Evolutionary conservation across 2,329 filamentous ascomycete species (phyloP).

Genomic region (Geosmithia morbida): DNA sequence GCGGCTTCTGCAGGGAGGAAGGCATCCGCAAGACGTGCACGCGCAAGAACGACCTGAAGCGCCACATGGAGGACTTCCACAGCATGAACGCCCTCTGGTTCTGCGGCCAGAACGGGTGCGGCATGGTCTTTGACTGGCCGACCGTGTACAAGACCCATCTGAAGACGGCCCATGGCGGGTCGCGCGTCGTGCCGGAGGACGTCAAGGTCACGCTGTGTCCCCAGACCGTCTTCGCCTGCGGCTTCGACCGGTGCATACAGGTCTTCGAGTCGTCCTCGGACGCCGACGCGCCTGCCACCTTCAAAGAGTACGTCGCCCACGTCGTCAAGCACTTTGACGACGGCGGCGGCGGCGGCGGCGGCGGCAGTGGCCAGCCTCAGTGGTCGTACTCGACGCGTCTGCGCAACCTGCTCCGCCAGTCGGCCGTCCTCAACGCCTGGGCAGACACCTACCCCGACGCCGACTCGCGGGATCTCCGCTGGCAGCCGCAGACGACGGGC

Average conservation of each 20-base stretch:
- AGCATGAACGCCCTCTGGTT: slow-evolving; percentile 30
- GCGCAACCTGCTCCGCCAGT: slow-evolving; percentile 27
- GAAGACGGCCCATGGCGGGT: slow-evolving; percentile 26
- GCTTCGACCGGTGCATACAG: slow-evolving; percentile 27
- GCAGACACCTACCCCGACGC: slow-evolving; percentile 18
- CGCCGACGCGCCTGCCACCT: slow-evolving; percentile 19
- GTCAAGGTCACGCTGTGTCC: slow-evolving; percentile 27
- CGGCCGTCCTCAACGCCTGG: slow-evolving; percentile 21
- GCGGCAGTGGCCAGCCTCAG: slow-evolving; percentile 6
- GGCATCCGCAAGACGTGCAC: slow-evolving; percentile 26
- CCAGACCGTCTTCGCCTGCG: slow-evolving; percentile 32
- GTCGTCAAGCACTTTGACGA: slow-evolving; percentile 32
- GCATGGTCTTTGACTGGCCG: slow-evolving; percentile 31
- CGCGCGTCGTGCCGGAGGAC: slow-evolving; percentile 19
- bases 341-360: slow-evolving; percentile 14
- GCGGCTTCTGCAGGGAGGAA: slow-evolving; percentile 26
- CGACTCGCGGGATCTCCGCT: slow-evolving; percentile 18
- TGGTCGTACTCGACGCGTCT: slow-evolving; percentile 30
- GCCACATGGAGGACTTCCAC: slow-evolving; percentile 33
- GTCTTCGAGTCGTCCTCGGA: slow-evolving; percentile 27
- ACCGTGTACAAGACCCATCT: slow-evolving; percentile 31
- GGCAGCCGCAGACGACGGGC: slow-evolving; percentile 26
- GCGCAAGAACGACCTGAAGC: slow-evolving; percentile 31
- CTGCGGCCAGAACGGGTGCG: slow-evolving; percentile 27
- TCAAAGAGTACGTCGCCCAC: slow-evolving; percentile 30